phyloP scores from a whole-genome alignment of 192 early-diverging fungal species.

The Backusella morwellensis region DNA sequence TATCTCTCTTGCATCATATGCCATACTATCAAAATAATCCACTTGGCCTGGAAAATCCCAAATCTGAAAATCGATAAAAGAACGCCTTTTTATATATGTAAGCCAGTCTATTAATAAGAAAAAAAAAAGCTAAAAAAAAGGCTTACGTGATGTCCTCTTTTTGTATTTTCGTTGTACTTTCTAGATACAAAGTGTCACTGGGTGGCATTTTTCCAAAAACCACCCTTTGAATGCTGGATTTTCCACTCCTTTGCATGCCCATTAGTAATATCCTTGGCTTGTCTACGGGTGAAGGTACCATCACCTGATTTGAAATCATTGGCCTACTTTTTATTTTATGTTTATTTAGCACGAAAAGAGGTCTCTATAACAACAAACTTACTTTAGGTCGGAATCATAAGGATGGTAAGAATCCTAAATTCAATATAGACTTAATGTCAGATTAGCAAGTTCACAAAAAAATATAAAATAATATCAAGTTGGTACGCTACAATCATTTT shows the following conservation, averaged over 20 bases:
- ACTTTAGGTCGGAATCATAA: constrained; percentile 1
- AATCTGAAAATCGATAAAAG: constrained; percentile 83
- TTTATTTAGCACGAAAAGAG: neutral
- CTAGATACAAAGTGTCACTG: constrained; percentile 81
- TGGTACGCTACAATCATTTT: neutral
- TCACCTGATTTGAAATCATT: neutral
- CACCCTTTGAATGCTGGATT: constrained; percentile 80
- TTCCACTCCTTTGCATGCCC: constrained; percentile 67
- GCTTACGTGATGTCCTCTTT: constrained; percentile 68
- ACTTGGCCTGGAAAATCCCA: constrained; percentile 93
- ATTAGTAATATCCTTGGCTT: constrained; percentile 47
- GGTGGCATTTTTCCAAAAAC: constrained; percentile 89
- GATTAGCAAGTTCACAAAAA: neutral
- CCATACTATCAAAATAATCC: constrained; percentile 69
- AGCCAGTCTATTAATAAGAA: too few relatives aligned
- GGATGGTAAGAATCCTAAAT: neutral
- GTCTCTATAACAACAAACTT: neutral
- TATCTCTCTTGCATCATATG: constrained; percentile 62
- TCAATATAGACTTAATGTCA: neutral
- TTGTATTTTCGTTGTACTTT: constrained; percentile 70
- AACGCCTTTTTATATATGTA: constrained; percentile 27
- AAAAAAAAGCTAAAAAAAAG: neutral
- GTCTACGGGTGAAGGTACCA: neutral
- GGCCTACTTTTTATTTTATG: neutral
- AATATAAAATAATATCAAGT: too few relatives aligned